Evolutionary conservation across 73 alveolate genomes (phyloP).

Genomic region (Paramecium pentaurelia): DNA sequence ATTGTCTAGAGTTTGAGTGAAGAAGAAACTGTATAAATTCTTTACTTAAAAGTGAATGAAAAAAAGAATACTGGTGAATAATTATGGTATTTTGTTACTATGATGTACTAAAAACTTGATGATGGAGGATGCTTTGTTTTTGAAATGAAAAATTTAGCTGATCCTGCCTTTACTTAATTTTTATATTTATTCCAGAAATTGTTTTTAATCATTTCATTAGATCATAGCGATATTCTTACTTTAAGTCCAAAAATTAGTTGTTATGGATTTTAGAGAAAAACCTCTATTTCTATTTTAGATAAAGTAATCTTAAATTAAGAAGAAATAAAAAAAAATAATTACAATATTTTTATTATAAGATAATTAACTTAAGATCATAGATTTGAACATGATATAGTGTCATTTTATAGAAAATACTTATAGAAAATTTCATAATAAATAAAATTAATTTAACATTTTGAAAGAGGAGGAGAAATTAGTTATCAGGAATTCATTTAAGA

Average conservation of each 20-base stretch:
- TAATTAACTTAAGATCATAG: neutral
- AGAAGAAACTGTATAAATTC: neutral
- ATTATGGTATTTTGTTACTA: neutral
- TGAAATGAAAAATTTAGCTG: neutral
- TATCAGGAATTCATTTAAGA: neutral
- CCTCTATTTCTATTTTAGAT: neutral
- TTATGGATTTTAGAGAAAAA: neutral
- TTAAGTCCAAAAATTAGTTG: neutral
- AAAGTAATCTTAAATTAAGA: neutral
- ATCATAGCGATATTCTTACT: neutral
- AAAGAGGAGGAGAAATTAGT: neutral
- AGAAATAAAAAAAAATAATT: neutral
- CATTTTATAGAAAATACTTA: neutral
- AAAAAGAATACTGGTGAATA: neutral
- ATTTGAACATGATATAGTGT: neutral
- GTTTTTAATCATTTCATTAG: neutral
- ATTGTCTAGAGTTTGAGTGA: neutral
- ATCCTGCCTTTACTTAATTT: neutral
- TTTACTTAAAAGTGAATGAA: neutral
- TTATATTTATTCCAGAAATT: neutral
- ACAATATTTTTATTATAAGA: neutral
- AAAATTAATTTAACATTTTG: neutral
- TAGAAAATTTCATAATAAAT: neutral
- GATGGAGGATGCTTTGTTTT: conserved; percentile 32
- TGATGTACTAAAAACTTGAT: neutral